These are phyloP conservation scores for Lactarius akahatsu DNA, from an alignment of 768 basidiomycete genomes.

Conservation along the genomic window DNA sequence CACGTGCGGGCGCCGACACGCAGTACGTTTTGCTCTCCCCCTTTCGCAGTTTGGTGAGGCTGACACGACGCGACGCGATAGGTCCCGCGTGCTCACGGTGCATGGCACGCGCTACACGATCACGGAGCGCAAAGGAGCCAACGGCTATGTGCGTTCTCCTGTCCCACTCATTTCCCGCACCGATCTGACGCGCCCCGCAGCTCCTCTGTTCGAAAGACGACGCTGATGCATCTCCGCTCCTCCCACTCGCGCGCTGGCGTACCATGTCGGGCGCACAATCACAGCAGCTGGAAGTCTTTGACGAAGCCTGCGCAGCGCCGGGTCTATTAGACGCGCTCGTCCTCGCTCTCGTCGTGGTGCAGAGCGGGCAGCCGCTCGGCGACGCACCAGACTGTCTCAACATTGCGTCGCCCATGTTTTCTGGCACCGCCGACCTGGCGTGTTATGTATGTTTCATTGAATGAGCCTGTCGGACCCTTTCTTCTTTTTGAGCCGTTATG, in stretches of 20 bases:
- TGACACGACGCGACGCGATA: not conserved
- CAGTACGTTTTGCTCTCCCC: slow-evolving; percentile 7
- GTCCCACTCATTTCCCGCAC: too few species aligned
- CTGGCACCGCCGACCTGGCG: not conserved
- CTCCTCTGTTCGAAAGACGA: slow-evolving; percentile 5
- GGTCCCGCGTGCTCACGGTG: slow-evolving; percentile 21
- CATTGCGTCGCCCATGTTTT: slow-evolving; percentile 13
- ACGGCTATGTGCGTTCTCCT: slow-evolving; percentile 16
- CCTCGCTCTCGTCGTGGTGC: slow-evolving; percentile 20
- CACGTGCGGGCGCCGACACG: not conserved
- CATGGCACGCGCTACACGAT: slow-evolving; percentile 12
- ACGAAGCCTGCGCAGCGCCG: slow-evolving; percentile 8
- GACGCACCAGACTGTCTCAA: slow-evolving; percentile 14
- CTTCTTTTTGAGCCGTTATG: not conserved
- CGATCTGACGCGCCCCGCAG: not conserved
- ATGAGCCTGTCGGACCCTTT: not conserved
- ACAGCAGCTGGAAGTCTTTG: slow-evolving; percentile 21
- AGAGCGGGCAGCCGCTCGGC: slow-evolving; percentile 22
- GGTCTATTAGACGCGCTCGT: slow-evolving; percentile 21
- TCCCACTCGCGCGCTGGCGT: slow-evolving; percentile 24
- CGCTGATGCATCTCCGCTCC: not conserved
- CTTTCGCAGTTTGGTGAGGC: not conserved
- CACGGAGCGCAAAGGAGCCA: slow-evolving; percentile 14
- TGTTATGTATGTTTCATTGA: slow-evolving; percentile 1
- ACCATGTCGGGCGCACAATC: slow-evolving; percentile 7